Evolutionary conservation across 2,329 filamentous ascomycete genomes (phyloP).

Genomic region (Didymosphaeria variabile): DNA sequence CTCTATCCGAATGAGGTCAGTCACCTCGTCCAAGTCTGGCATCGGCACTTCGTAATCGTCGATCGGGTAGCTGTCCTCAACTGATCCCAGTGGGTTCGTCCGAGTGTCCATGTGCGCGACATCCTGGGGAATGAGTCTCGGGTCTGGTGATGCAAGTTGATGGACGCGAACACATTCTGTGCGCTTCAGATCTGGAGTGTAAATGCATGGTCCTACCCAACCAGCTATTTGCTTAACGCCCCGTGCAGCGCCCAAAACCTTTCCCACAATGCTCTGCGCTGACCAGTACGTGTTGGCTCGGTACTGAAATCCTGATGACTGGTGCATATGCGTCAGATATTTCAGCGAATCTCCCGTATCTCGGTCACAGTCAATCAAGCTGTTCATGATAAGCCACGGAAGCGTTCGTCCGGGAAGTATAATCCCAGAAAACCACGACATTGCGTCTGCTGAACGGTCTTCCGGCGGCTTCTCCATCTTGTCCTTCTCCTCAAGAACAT

Average conservation of each 20-base stretch:
- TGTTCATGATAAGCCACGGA: slow-evolving; percentile 81
- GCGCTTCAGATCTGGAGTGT: slow-evolving; percentile 71
- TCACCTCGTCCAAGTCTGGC: slow-evolving; percentile 65
- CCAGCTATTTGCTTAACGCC: slow-evolving; percentile 76
- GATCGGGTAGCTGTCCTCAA: slow-evolving; percentile 69
- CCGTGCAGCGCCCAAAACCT: slow-evolving; percentile 72
- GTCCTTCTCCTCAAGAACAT: slow-evolving; percentile 68
- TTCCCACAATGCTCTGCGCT: slow-evolving; percentile 74
- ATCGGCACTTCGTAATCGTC: slow-evolving; percentile 71
- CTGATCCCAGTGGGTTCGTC: slow-evolving; percentile 74
- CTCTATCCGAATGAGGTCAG: slow-evolving; percentile 75
- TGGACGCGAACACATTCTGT: slow-evolving; percentile 76
- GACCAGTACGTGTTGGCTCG: slow-evolving; percentile 82
- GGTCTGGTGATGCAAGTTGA: slow-evolving; percentile 66
- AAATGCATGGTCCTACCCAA: slow-evolving; percentile 77
- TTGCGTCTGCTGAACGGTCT: slow-evolving; percentile 73
- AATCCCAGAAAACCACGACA: slow-evolving; percentile 80
- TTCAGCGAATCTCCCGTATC: slow-evolving; percentile 72
- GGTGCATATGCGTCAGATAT: slow-evolving; percentile 72
- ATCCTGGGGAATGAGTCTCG: slow-evolving; percentile 64
- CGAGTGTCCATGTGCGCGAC: slow-evolving; percentile 72
- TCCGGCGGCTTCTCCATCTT: slow-evolving; percentile 57
- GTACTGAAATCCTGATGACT: slow-evolving; percentile 78
- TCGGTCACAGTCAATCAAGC: slow-evolving; percentile 77
- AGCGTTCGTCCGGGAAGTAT: slow-evolving; percentile 75